phyloP scores from a whole-genome alignment of 495 filamentous ascomycete species.

The Talaromyces adpressus region DNA sequence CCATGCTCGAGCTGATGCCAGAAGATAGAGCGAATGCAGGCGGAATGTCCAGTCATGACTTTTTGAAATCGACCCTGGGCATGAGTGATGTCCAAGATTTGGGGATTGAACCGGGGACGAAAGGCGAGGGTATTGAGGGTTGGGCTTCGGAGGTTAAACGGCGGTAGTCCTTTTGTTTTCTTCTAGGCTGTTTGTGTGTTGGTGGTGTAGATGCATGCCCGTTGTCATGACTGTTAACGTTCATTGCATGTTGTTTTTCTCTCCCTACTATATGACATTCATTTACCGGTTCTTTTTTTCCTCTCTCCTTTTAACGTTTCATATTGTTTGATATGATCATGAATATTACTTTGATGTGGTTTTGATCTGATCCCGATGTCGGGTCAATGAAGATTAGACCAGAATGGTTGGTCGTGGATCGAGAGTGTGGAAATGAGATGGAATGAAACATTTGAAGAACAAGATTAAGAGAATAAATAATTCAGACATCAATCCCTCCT shows the following conservation, averaged over 20 bases:
- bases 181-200: not conserved
- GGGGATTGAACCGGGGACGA: slow-evolving; percentile 66
- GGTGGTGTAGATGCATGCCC: not conserved
- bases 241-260: slow-evolving; percentile 3
- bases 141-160: slow-evolving; percentile 91
- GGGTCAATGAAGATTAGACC: not conserved
- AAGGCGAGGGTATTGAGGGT: slow-evolving; percentile 91
- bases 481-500: not conserved
- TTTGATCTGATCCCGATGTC: not conserved
- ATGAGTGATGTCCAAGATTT: slow-evolving; percentile 71
- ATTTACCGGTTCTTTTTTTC: not conserved
- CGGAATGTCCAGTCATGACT: slow-evolving; percentile 80
- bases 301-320: not conserved
- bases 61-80: slow-evolving; percentile 74
- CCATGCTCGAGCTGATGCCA: slow-evolving; percentile 87
- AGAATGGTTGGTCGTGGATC: not conserved
- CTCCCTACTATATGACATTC: slow-evolving; percentile 2
- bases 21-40: slow-evolving; percentile 90
- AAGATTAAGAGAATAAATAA: not conserved
- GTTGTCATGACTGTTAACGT: not conserved
- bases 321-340: not conserved
- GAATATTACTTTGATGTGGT: not conserved
- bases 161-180: slow-evolving; percentile 35
- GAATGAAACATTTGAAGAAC: not conserved
- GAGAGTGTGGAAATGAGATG: not conserved